Evolutionary conservation across 2,329 filamentous ascomycete genomes (phyloP).

Genomic region (Westerdykella aurantiaca): DNA sequence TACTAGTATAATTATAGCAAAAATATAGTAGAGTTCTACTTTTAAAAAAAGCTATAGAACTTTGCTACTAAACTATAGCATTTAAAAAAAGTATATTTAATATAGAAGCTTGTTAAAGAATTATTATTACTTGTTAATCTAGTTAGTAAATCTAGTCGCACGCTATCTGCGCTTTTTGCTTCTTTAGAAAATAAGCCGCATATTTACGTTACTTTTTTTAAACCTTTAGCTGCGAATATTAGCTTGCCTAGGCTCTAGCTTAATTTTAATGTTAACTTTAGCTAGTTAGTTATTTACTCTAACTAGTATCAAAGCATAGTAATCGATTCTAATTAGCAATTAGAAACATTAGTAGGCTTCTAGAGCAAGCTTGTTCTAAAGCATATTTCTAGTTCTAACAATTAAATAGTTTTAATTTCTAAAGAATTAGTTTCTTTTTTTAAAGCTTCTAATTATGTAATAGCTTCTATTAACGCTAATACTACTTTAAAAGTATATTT

Average conservation of each 20-base stretch:
- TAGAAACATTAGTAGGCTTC: conserved; percentile 55
- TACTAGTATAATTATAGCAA: conserved; percentile 22
- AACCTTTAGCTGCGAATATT: conserved; percentile 4
- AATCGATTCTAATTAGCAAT: conserved; percentile 49
- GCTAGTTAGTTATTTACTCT: conserved; percentile 12
- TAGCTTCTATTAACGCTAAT: conserved; percentile 11
- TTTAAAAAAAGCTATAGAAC: not conserved
- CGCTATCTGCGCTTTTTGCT: conserved; percentile 10
- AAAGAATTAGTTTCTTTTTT: conserved; percentile 9
- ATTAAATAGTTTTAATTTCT: conserved; percentile 37
- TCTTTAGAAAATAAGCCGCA: conserved; percentile 13
- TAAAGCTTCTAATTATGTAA: conserved; percentile 5
- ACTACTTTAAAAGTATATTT: conserved; percentile 30
- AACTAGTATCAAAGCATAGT: conserved; percentile 21
- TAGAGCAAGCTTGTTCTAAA: conserved; percentile 51
- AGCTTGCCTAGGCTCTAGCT: conserved; percentile 13
- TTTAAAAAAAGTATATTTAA: not conserved
- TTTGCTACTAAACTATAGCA: conserved; percentile 5
- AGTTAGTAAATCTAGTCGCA: conserved; percentile 5
- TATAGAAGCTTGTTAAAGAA: conserved; percentile 13
- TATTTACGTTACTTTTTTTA: conserved; percentile 15
- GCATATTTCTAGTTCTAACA: conserved; percentile 1
- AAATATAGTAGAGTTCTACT: conserved; percentile 10
- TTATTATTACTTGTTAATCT: conserved; percentile 5
- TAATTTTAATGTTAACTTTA: conserved; percentile 7